Evolutionary conservation across 352 stramenopile species (phyloP), one percentile per base, ranked within the genome.

Genomic region (Salisapilia sapeloensis): DNA sequence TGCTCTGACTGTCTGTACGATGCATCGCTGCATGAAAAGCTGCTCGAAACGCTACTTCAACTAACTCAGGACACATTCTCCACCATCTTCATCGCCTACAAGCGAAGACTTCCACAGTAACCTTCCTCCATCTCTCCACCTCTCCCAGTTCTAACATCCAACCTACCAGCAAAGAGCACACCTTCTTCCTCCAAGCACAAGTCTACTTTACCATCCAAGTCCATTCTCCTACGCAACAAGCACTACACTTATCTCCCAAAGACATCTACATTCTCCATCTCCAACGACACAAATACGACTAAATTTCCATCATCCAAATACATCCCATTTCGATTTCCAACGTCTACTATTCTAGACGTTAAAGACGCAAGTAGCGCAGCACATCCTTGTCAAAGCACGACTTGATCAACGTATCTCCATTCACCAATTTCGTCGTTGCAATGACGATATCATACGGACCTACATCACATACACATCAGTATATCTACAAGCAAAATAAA

Each of bases 371-470:
- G 33, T 82, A 76, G 9, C 59, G 62, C 28, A 84, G 37, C 28
- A 90, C 53, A 23, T 90, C 74, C 37, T 83, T 85, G 34, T 89
- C 69, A 22, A 89, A 82, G 36, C 74, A 81, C 35, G 70, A 83
- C 50, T 89, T 86, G 54, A 93, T 55, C 44, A 93, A 51, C 28
- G 49, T 72, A 45, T 84, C 58, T 19, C 78, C 78, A 25, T 85
- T 91, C 22, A 87, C 48, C 41, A 97, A 89, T 51, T 96, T 93
- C 13, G 90, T 96, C 9, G 90, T 96, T 19, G 81, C 75, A 41
- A 93, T 83, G 42, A 97, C 71, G 44, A 97, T 95, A 45, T 90
- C 75, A 36, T 80, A 86, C n/a, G 69, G 66, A 49, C 66, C 67
- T 87, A 35, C 14, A 24, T 8, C 33, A 30, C 22, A 23, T 34